These are phyloP conservation scores for Cryptococcus sp. DNA, from an alignment of 1,284 basidiomycete species.

Conservation along the genomic window DNA sequence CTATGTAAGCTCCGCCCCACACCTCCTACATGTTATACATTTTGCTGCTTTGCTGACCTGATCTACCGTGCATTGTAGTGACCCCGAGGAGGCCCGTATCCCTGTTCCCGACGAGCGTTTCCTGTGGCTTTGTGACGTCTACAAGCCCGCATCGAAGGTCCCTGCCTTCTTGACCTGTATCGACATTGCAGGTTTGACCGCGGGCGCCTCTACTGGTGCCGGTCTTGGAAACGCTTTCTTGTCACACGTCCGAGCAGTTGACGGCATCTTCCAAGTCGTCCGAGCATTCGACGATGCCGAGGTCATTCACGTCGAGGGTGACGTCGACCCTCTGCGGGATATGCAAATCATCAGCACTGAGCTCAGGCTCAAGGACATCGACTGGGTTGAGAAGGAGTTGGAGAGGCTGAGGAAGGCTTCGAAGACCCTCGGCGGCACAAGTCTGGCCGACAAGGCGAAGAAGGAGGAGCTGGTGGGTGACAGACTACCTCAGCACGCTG, in stretches of 20 bases:
- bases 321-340: slow-evolving; percentile 92
- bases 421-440: slow-evolving; percentile 66
- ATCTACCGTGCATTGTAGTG: slow-evolving; percentile 18
- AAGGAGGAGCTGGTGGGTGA: slow-evolving; percentile 88
- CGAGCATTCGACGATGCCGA: slow-evolving; percentile 98
- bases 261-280: slow-evolving; percentile 98
- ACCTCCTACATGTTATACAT: neutral
- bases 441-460: slow-evolving; percentile 90
- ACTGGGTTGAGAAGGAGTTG: slow-evolving; percentile 94
- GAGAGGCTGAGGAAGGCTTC: slow-evolving; percentile 73
- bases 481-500: neutral
- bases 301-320: slow-evolving; percentile 98
- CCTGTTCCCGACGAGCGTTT: slow-evolving; percentile 96
- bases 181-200: slow-evolving; percentile 97
- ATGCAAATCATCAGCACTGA: slow-evolving; percentile 98
- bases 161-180: slow-evolving; percentile 97
- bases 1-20: slow-evolving; percentile 59
- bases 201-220: slow-evolving; percentile 95
- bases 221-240: slow-evolving; percentile 98
- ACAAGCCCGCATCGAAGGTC: slow-evolving; percentile 85
- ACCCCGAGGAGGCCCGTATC: slow-evolving; percentile 82
- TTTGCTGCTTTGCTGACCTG: neutral
- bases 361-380: slow-evolving; percentile 93
- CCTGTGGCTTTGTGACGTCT: slow-evolving; percentile 86
- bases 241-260: slow-evolving; percentile 95